A percentile compares a stretch with the other conserved stretches of the same genome.
These are phyloP conservation scores for Nothophaeocryptopus gaeumannii DNA, from an alignment of 2,329 filamentous ascomycete species.

Conservation along the genomic window DNA sequence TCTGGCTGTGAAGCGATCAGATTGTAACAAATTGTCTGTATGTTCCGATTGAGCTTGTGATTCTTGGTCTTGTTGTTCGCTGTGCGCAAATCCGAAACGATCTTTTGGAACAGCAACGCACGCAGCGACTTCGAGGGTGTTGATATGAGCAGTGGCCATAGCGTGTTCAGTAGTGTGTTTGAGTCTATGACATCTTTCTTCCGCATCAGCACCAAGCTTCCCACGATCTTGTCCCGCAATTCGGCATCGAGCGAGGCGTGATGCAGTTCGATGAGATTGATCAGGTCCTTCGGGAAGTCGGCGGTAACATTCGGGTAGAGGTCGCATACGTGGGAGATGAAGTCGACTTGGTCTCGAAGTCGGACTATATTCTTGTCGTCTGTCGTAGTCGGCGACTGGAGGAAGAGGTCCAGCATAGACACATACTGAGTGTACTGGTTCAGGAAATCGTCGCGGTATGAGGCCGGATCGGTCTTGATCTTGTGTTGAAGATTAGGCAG, in stretches of 20 bases:
- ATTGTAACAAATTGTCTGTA: constrained; percentile 92
- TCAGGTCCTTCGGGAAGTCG: constrained; percentile 75
- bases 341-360: constrained; percentile 86
- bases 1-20: constrained; percentile 80
- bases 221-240: constrained; percentile 89
- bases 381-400: constrained; percentile 74
- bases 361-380: constrained; percentile 76
- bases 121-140: constrained; percentile 89
- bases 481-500: constrained; percentile 89
- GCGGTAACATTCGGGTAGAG: constrained; percentile 81
- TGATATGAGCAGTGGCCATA: constrained; percentile 92
- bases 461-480: constrained; percentile 81
- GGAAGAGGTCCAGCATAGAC: constrained; percentile 85
- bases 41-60: constrained; percentile 86
- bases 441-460: constrained; percentile 84
- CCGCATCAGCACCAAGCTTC: constrained; percentile 78
- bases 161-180: constrained; percentile 73
- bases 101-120: constrained; percentile 80
- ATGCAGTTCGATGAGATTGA: constrained; percentile 74
- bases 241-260: constrained; percentile 81
- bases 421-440: constrained; percentile 91
- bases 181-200: constrained; percentile 94
- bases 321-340: constrained; percentile 89
- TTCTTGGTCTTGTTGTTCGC: constrained; percentile 86
- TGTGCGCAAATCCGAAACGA: constrained; percentile 82